phyloP scores from a whole-genome alignment of 352 stramenopile species.

The Pythium insidiosum region DNA sequence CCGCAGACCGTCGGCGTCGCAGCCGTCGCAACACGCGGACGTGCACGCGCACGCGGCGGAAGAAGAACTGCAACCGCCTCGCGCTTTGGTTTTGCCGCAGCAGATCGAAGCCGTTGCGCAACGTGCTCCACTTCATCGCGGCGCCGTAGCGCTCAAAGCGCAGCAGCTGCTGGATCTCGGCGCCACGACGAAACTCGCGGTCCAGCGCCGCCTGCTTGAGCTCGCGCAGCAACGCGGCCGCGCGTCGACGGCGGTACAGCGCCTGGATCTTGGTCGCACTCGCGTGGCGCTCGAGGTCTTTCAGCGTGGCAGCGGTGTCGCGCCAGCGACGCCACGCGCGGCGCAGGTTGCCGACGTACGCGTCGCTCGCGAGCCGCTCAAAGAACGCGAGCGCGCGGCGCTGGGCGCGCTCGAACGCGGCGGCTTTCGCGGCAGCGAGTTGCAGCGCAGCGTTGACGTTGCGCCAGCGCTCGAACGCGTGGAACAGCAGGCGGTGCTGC shows the following conservation, averaged over 20 bases:
- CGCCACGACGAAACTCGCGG: constrained; percentile 24
- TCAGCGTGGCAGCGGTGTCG: background rate
- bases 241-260: constrained; percentile 25
- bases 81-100: constrained; percentile 37
- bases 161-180: constrained; percentile 39
- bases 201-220: constrained; percentile 35
- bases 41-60: constrained; percentile 25
- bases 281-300: constrained; percentile 14
- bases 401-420: constrained; percentile 22
- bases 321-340: constrained; percentile 30
- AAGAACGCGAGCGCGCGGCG: constrained; percentile 35
- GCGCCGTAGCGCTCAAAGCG: constrained; percentile 46
- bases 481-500: constrained; percentile 44
- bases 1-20: constrained; percentile 13
- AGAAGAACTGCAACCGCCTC: constrained; percentile 37
- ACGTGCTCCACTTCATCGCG: constrained; percentile 42
- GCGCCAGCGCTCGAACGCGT: constrained; percentile 35
- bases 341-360: constrained; percentile 37
- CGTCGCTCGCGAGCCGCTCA: constrained; percentile 43
- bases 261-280: constrained; percentile 41
- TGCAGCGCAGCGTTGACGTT: constrained; percentile 9
- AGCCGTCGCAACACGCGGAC: constrained; percentile 19
- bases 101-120: constrained; percentile 50
- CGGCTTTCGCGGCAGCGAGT: constrained; percentile 15
- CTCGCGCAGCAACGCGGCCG: constrained; percentile 18